These are phyloP conservation scores for Rhododendron mucronatum DNA, from an alignment of 148 eudicot genomes.

Conservation along the genomic window DNA sequence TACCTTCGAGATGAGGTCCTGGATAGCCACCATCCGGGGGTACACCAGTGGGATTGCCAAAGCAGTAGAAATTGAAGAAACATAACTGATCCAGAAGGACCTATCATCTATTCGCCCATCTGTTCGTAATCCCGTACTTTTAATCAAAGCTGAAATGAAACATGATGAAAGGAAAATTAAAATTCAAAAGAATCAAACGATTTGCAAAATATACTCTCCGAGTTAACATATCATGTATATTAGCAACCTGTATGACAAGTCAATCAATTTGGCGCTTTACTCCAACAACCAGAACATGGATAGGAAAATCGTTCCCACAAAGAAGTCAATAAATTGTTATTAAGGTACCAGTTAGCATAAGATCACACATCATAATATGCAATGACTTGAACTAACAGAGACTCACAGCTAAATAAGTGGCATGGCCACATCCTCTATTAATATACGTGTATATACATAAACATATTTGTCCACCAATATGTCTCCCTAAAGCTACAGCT, in stretches of 20 bases:
- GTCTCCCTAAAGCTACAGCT: neutral
- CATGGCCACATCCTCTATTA: neutral
- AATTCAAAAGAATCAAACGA: slow-evolving; percentile 2
- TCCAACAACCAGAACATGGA: slow-evolving; percentile 1
- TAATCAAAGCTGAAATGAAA: slow-evolving; percentile 62
- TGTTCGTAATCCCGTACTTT: slow-evolving; percentile 75
- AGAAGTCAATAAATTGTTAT: neutral
- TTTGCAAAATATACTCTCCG: neutral
- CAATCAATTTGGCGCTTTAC: neutral
- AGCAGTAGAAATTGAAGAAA: slow-evolving; percentile 68
- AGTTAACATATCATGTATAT: neutral
- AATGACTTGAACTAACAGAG: neutral
- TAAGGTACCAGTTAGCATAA: neutral
- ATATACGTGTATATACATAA: neutral
- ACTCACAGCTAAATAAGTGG: neutral
- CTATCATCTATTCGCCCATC: slow-evolving; percentile 90
- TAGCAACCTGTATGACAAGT: neutral
- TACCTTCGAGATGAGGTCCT: slow-evolving; percentile 84
- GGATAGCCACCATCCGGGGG: slow-evolving; percentile 86
- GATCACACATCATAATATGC: neutral
- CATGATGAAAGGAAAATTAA: neutral
- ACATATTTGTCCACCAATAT: neutral
- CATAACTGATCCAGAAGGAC: slow-evolving; percentile 83
- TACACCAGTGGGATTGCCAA: slow-evolving; percentile 92
- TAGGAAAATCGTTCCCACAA: neutral